A percentile compares a stretch with the other conserved stretches of the same genome.
Conservation (phyloP, 169 alveolate genomes). For the Plasmodium fragile region DNA sequence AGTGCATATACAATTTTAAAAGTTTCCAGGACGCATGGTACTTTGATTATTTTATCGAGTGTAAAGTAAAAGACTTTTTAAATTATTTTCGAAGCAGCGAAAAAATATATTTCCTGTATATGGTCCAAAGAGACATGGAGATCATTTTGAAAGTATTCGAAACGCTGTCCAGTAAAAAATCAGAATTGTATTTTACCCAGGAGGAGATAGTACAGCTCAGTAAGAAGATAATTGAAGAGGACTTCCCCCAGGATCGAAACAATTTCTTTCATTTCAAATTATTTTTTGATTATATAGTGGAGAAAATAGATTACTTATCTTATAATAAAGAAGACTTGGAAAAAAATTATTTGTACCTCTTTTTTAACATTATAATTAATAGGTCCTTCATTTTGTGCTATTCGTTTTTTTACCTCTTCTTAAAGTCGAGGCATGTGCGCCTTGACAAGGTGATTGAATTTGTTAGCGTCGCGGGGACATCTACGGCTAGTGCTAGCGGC, state of each 20-base stretch:
- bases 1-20: conserved; percentile 68
- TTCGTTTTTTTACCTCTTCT: conserved; percentile 36
- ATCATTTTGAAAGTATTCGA: conserved; percentile 37
- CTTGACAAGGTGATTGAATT: not conserved
- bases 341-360: conserved; percentile 41
- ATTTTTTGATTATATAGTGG: conserved; percentile 63
- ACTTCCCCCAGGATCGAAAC: conserved; percentile 31
- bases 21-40: conserved; percentile 71
- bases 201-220: conserved; percentile 61
- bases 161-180: not conserved
- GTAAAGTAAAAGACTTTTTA: conserved; percentile 35
- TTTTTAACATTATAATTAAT: conserved; percentile 54
- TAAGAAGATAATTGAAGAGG: conserved; percentile 17
- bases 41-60: conserved; percentile 64
- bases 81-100: conserved; percentile 20
- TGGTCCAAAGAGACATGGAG: conserved; percentile 39
- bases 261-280: conserved; percentile 45
- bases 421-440: conserved; percentile 8
- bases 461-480: not conserved
- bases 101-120: conserved; percentile 25
- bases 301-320: conserved; percentile 52
- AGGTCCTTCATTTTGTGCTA: conserved; percentile 58
- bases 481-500: not conserved
- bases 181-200: conserved; percentile 48
- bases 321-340: conserved; percentile 76